These are phyloP conservation scores for Kickxella alabastrina DNA, from an alignment of 192 early-diverging fungal species.

Conservation along the genomic window DNA sequence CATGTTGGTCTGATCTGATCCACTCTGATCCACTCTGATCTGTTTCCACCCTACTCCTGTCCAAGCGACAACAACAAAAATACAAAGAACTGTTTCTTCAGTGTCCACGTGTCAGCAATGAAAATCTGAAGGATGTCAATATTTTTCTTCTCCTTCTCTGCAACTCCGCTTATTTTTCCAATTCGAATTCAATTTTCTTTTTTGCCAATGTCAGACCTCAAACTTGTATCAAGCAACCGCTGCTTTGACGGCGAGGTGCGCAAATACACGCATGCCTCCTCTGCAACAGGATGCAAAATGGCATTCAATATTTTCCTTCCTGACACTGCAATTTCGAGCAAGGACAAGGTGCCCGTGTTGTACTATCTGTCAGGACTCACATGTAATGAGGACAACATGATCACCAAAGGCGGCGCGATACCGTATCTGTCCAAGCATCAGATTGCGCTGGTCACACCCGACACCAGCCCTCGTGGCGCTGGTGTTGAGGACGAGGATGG, in stretches of 20 bases:
- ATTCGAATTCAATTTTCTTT: no score
- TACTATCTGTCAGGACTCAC: constrained; percentile 83
- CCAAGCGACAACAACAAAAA: no score
- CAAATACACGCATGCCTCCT: constrained; percentile 72
- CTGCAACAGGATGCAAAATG: constrained; percentile 65
- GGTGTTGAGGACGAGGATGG: constrained; percentile 70
- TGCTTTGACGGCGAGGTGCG: constrained; percentile 64
- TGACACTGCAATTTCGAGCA: constrained; percentile 21
- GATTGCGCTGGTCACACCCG: constrained; percentile 77
- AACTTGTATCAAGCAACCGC: constrained; percentile 57
- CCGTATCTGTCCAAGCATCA: constrained; percentile 59
- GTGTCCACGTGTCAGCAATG: no score
- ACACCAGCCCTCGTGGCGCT: constrained; percentile 77
- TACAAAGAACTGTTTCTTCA: no score
- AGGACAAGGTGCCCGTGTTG: constrained; percentile 41
- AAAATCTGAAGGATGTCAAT: not conserved
- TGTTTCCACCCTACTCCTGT: no score
- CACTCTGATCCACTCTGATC: no score
- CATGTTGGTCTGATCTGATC: no score
- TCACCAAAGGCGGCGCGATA: constrained; percentile 77
- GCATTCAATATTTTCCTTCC: constrained; percentile 76
- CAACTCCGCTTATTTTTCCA: not conserved
- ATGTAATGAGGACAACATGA: constrained; percentile 84
- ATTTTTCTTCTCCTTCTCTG: not conserved
- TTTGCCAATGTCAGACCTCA: constrained; percentile 19